phyloP scores from a whole-genome alignment of 305 asterid species.

The Solanum chacoense region DNA sequence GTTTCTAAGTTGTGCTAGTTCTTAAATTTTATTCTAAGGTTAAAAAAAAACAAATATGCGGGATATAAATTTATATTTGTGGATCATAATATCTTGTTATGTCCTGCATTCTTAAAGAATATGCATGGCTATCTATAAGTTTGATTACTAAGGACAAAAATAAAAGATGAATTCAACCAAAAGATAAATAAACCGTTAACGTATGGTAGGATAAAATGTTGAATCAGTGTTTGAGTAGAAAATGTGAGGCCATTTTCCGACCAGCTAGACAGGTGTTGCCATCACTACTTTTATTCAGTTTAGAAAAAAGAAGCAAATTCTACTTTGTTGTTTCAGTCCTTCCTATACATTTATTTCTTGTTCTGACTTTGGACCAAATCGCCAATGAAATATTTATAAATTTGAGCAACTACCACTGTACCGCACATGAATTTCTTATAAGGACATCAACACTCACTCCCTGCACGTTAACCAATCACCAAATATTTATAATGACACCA shows the following conservation, averaged over 20 bases:
- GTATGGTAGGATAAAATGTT: background rate
- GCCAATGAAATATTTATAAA: slow-evolving; percentile 49
- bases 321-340: background rate
- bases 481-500: background rate
- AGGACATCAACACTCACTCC: background rate
- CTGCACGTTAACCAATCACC: background rate
- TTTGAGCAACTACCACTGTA: background rate
- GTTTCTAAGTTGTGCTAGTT: background rate
- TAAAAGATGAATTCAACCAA: background rate
- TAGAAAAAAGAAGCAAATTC: background rate
- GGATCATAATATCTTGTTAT: background rate
- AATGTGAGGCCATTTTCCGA: background rate
- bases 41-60: background rate
- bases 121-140: background rate
- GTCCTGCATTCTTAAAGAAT: background rate
- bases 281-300: background rate
- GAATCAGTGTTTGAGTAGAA: background rate
- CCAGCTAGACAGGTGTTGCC: background rate
- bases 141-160: background rate
- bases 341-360: background rate
- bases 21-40: background rate
- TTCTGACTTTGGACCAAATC: slow-evolving; percentile 60
- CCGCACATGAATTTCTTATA: background rate
- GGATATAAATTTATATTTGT: background rate
- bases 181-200: background rate